Base-by-base conservation (phyloP, 2,329 filamentous ascomycete species). In the Tolypocladium tropicale region DNA sequence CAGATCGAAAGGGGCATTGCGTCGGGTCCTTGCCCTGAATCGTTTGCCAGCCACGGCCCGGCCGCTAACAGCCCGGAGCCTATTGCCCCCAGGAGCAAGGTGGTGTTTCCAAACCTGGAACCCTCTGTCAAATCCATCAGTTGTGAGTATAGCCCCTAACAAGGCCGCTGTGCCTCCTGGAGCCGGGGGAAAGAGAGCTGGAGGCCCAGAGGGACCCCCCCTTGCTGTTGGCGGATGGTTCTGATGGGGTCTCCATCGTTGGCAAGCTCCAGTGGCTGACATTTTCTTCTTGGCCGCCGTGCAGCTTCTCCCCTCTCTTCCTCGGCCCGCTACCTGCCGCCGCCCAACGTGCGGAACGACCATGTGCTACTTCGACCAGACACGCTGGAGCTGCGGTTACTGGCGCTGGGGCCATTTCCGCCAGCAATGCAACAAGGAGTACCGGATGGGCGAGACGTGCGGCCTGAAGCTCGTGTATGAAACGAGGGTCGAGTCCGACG, bases 301-400 rank as follows among this genome's bases (percentile, higher is more conserved):
- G 59, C 59, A 61, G 59, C 28, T 56, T 46, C 53, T 48, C 43
- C 57, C 46, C 32, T 32, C 25, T 36, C 37, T 21, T 36, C 43
- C 53, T 30, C 46, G 46, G 25, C 34, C 28, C 54, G 37, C 51
- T 34, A 23, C 36, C 36, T 51, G 53, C 34, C 36, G 36, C 50
- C 57, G 48, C 55, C 53, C 53, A 39, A 46, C 46, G 56, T 58
- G 48, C 58, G 55, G 57, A 55, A 55, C 55, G 56, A 79, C 69
- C 64, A 96, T 97, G 93, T 96, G 93, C 78, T 96, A 94, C 79
- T 97, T 92, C 78, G 91, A 96, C 67, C 88, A 93, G 74, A 90
- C 87, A 71, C 82, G 84, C 64, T 96, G 89, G 81, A 73, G 73
- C 57, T 97, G 93, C 76, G 88, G 89, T 67, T 93, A 90, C 80